Conservation (phyloP, 2,329 filamentous ascomycete genomes). For the Pezicula rhizophila region DNA sequence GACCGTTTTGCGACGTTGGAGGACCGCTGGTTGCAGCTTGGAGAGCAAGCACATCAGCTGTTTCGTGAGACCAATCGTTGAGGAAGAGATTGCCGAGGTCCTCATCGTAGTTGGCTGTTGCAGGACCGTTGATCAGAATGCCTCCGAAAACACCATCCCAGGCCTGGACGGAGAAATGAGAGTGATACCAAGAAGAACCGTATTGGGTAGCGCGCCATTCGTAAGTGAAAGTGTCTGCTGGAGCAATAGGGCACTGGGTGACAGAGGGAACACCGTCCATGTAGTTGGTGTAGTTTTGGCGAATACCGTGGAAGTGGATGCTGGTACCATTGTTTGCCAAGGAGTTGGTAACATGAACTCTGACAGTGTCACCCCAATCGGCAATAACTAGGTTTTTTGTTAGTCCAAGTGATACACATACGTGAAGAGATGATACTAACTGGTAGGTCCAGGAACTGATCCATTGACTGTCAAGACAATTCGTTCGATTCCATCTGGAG, state of each 20-base stretch:
- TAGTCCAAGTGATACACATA: no score
- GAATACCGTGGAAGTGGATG: conserved; percentile 42
- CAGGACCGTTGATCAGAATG: conserved; percentile 55
- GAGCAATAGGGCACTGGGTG: conserved; percentile 59
- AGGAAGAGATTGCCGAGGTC: conserved; percentile 49
- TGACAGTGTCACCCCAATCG: conserved; percentile 36
- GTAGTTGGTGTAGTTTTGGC: conserved; percentile 33
- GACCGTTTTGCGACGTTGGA: conserved; percentile 24
- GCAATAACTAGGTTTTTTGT: conserved; percentile 14
- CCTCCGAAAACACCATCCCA: conserved; percentile 52
- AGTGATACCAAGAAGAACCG: conserved; percentile 54
- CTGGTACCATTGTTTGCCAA: conserved; percentile 30
- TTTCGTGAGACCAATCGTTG: conserved; percentile 25
- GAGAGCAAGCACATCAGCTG: conserved; percentile 15
- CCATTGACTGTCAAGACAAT: conserved; percentile 26
- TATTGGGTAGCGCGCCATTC: conserved; percentile 14
- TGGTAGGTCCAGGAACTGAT: no score
- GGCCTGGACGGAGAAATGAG: conserved; percentile 44
- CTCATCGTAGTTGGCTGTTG: conserved; percentile 51
- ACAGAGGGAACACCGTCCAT: conserved; percentile 38
- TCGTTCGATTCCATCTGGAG: conserved; percentile 26
- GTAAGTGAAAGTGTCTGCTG: conserved; percentile 26
- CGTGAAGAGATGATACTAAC: no score
- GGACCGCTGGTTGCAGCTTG: conserved; percentile 13
- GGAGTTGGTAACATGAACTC: conserved; percentile 17